A percentile compares a stretch with the other conserved stretches of the same genome.
Conservation (phyloP, 257 asterid species). For the Phtheirospermum japonicum region DNA sequence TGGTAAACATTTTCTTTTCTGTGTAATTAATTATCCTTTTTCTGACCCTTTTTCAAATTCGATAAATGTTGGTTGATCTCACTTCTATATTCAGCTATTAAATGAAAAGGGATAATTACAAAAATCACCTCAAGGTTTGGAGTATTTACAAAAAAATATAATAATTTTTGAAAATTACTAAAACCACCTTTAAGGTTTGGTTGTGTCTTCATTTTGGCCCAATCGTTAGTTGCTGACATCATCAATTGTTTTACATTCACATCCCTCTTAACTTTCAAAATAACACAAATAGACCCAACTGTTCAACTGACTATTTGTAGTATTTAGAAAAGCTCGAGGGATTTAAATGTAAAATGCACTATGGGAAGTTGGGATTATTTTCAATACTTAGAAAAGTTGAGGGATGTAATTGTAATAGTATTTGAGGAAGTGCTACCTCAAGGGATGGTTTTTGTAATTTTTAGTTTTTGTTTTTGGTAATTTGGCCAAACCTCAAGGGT, state of each 20-base stretch:
- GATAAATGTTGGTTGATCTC: too few relatives aligned
- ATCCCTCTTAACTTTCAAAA: neutral
- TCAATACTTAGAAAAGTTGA: neutral
- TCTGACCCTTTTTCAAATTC: too few relatives aligned
- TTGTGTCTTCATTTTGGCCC: neutral
- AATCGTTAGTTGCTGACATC: neutral
- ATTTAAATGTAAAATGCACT: too few relatives aligned
- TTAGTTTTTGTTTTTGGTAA: too few relatives aligned
- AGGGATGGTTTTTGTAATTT: too few relatives aligned
- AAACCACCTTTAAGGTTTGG: neutral
- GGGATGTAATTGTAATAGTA: neutral
- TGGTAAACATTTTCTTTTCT: conserved; percentile 42
- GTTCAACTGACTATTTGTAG: neutral
- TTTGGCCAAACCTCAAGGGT: too few relatives aligned
- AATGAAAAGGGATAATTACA: neutral
- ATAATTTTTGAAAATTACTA: too few relatives aligned
- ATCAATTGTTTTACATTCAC: neutral
- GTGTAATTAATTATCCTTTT: neutral
- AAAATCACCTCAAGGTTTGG: neutral
- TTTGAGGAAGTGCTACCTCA: neutral
- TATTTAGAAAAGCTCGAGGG: too few relatives aligned
- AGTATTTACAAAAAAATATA: neutral
- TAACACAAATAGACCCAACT: neutral
- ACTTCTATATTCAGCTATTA: neutral
- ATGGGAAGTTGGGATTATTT: too few relatives aligned